phyloP scores from a whole-genome alignment of 2,329 filamentous ascomycete species.

The Cladophialophora yegresii region DNA sequence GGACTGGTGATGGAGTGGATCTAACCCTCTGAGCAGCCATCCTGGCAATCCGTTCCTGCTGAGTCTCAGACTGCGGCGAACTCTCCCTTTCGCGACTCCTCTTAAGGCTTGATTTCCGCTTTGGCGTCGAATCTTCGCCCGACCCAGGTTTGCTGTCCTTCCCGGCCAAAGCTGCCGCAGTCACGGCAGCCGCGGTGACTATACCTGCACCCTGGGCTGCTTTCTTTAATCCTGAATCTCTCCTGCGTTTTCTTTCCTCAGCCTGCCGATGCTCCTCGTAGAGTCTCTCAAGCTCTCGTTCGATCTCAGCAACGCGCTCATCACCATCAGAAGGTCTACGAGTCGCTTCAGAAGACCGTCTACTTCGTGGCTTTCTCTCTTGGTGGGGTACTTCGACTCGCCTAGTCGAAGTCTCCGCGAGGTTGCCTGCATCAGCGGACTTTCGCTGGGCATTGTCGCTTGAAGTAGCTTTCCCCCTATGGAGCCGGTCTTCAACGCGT shows the following conservation, averaged over 20 bases:
- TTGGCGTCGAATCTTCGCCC: conserved; percentile 35
- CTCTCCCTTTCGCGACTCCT: conserved; percentile 18
- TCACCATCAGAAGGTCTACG: conserved; percentile 20
- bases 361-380: background rate
- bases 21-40: conserved; percentile 40
- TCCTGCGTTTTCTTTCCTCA: conserved; percentile 24
- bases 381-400: background rate
- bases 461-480: conserved; percentile 35
- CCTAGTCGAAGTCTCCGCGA: background rate
- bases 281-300: conserved; percentile 34
- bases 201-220: conserved; percentile 53
- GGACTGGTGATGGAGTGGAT: conserved; percentile 41
- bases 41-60: conserved; percentile 38
- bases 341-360: conserved; percentile 7
- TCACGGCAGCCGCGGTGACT: conserved; percentile 47
- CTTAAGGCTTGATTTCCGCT: conserved; percentile 40
- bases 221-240: conserved; percentile 42
- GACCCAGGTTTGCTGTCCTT: conserved; percentile 33
- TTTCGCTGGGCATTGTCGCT: conserved; percentile 34
- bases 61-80: conserved; percentile 23
- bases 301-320: conserved; percentile 34
- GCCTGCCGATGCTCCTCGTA: conserved; percentile 31
- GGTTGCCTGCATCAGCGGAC: conserved; percentile 17
- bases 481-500: conserved; percentile 38
- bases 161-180: conserved; percentile 34